Conservation (phyloP, 768 basidiomycete species). For the Hebeloma cylindrosporum region DNA sequence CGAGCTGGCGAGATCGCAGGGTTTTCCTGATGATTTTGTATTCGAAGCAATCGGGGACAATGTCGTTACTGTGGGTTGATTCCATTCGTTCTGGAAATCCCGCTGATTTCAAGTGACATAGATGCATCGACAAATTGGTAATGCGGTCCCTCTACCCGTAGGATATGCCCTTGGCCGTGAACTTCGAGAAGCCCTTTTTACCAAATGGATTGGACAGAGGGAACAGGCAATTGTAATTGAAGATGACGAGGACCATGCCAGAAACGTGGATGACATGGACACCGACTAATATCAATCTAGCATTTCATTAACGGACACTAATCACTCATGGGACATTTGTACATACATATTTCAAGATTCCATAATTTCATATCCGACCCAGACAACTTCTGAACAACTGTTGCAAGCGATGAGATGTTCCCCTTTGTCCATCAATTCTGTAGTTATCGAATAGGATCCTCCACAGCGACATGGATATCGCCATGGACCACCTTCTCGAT, state of each 20-base stretch:
- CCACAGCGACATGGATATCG: constrained; percentile 72
- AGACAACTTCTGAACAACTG: constrained; percentile 79
- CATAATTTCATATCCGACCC: constrained; percentile 77
- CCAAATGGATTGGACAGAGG: constrained; percentile 46
- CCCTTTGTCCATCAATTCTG: constrained; percentile 64
- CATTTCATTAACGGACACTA: background rate
- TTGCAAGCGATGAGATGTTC: constrained; percentile 70
- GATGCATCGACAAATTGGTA: constrained; percentile 83
- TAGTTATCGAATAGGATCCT: constrained; percentile 58
- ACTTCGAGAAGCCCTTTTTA: constrained; percentile 50
- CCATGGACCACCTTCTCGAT: constrained; percentile 43
- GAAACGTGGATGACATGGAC: constrained; percentile 9
- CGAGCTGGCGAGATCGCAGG: constrained; percentile 78
- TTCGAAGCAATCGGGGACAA: constrained; percentile 54
- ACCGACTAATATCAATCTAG: constrained; percentile 4
- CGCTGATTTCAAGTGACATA: constrained; percentile 27
- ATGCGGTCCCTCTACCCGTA: constrained; percentile 73
- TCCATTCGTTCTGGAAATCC: background rate
- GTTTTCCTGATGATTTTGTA: constrained; percentile 73
- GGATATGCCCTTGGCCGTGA: constrained; percentile 64
- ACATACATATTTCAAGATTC: constrained; percentile 17
- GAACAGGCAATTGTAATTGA: constrained; percentile 39
- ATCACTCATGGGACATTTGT: constrained; percentile 1
- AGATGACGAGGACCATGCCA: constrained; percentile 10
- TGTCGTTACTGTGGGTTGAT: constrained; percentile 56